Conservation (phyloP, 2,329 filamentous ascomycete species). For the Clonostachys rosea region DNA sequence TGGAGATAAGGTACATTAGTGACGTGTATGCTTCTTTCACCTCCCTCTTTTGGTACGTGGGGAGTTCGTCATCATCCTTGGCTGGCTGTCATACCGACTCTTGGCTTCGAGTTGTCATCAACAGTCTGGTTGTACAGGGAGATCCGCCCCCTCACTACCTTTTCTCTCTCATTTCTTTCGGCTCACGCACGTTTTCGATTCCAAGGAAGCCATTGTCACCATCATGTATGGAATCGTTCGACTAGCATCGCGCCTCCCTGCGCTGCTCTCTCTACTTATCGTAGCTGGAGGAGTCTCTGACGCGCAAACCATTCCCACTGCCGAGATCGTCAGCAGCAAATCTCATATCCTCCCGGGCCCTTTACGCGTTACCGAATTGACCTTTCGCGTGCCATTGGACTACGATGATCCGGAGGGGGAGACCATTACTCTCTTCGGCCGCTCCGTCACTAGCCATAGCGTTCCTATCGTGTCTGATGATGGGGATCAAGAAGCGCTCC, state of each 20-base stretch:
- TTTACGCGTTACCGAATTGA: conserved; percentile 72
- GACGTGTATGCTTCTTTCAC: too few species aligned
- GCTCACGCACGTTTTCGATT: too few species aligned
- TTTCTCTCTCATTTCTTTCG: too few species aligned
- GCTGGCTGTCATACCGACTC: too few species aligned
- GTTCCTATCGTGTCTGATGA: conserved; percentile 41
- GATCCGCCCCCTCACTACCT: too few species aligned
- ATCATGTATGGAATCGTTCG: background rate
- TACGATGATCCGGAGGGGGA: conserved; percentile 58
- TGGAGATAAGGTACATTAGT: too few species aligned
- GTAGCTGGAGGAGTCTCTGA: background rate
- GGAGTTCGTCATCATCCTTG: too few species aligned
- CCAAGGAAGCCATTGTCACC: background rate
- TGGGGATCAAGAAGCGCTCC: conserved; percentile 21
- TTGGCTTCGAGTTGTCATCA: too few species aligned
- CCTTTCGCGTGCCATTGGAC: conserved; percentile 83
- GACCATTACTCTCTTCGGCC: conserved; percentile 71
- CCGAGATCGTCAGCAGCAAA: conserved; percentile 32
- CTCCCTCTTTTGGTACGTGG: too few species aligned
- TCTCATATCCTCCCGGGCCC: conserved; percentile 52
- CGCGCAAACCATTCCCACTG: conserved; percentile 18
- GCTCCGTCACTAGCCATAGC: conserved; percentile 65
- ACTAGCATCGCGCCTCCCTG: background rate
- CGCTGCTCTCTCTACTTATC: conserved; percentile 1
- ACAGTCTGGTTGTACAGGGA: too few species aligned